Percentiles rank a stretch among this genome's conserved stretches.
Evolutionary conservation across 2,329 filamentous ascomycete genomes (phyloP).

Genomic region (Neonectria magnoliae): DNA sequence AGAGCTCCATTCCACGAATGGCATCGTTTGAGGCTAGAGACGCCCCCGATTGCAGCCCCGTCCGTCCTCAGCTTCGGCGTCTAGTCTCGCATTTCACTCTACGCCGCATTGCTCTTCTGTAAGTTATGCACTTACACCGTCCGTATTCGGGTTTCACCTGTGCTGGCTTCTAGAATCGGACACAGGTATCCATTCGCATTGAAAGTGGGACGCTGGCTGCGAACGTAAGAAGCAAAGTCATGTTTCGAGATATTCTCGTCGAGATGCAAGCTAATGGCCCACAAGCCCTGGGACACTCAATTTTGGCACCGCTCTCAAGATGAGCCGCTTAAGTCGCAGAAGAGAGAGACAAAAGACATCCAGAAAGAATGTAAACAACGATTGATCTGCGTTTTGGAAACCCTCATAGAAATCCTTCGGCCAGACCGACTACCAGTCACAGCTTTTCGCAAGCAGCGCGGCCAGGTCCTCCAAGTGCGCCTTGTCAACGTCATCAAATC

Average conservation of each 20-base stretch:
- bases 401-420: background rate
- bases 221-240: constrained; percentile 3
- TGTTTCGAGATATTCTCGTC: constrained; percentile 15
- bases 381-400: constrained; percentile 1
- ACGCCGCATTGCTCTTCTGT: constrained; percentile 14
- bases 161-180: constrained; percentile 29
- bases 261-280: background rate
- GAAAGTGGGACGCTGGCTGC: constrained; percentile 4
- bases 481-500: constrained; percentile 76
- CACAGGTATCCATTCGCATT: too few relatives aligned
- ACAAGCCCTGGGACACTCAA: background rate
- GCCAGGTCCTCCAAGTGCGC: constrained; percentile 73
- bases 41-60: constrained; percentile 17
- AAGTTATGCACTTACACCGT: constrained; percentile 8
- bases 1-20: constrained; percentile 21
- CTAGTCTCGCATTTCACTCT: constrained; percentile 28
- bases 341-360: background rate
- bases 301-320: too few relatives aligned
- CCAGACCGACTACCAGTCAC: constrained; percentile 67
- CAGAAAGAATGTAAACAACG: background rate
- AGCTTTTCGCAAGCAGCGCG: constrained; percentile 64
- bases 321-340: background rate
- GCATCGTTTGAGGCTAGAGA: constrained; percentile 24
- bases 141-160: constrained; percentile 23
- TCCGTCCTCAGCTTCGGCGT: constrained; percentile 13